Evolutionary conservation across 2,329 filamentous ascomycete genomes (phyloP).

Genomic region (Nannizziopsis barbatae): DNA sequence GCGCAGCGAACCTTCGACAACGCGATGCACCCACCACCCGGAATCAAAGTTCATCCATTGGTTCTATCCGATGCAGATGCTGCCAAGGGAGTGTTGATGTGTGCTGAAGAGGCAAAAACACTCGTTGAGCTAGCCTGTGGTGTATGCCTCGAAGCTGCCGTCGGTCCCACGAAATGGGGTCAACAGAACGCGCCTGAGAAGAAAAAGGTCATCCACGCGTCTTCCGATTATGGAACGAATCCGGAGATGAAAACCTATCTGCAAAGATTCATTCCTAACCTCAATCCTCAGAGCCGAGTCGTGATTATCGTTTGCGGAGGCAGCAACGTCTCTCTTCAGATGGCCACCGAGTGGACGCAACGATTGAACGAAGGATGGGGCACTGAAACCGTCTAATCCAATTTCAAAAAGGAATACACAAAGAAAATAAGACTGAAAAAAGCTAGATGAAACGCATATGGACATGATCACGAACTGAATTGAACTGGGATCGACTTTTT

Average conservation of each 20-base stretch:
- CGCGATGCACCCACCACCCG: slow-evolving; percentile 37
- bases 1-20: slow-evolving; percentile 57
- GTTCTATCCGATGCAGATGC: slow-evolving; percentile 68
- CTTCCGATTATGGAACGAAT: slow-evolving; percentile 2
- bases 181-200: slow-evolving; percentile 8
- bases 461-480: too few species aligned
- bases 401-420: too few species aligned
- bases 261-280: slow-evolving; percentile 50
- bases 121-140: slow-evolving; percentile 80
- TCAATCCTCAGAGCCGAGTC: slow-evolving; percentile 57
- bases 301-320: slow-evolving; percentile 81
- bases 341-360: slow-evolving; percentile 49
- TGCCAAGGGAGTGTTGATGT: slow-evolving; percentile 60
- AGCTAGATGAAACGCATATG: too few species aligned
- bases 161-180: slow-evolving; percentile 22
- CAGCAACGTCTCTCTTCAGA: slow-evolving; percentile 52
- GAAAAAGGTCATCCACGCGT: not conserved
- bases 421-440: too few species aligned
- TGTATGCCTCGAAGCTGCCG: slow-evolving; percentile 53
- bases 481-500: too few species aligned
- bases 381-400: not conserved
- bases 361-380: slow-evolving; percentile 33
- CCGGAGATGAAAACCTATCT: slow-evolving; percentile 28
- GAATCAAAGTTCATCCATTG: slow-evolving; percentile 45
- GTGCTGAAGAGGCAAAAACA: slow-evolving; percentile 71